Evolutionary conservation across 805 yeast species (phyloP).

Genomic region (Dipodascus geniculatus): DNA sequence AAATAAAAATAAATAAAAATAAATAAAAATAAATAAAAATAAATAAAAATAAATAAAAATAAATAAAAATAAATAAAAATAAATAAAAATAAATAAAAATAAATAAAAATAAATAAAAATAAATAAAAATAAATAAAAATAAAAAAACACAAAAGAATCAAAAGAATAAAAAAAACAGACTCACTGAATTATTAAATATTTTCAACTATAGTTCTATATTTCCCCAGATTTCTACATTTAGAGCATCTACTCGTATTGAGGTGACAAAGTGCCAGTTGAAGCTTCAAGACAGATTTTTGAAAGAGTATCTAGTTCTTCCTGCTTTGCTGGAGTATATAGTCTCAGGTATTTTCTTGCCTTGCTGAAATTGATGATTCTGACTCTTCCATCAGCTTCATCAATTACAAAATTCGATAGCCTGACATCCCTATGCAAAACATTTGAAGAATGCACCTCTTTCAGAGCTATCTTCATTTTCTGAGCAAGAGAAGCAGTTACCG

Average conservation of each 20-base stretch:
- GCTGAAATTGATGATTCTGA: conserved; percentile 14
- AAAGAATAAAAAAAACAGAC: too few relatives aligned
- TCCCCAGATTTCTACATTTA: too few relatives aligned
- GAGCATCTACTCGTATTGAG: background rate
- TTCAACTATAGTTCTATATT: too few relatives aligned
- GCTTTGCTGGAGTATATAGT: conserved; percentile 13
- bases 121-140: too few relatives aligned
- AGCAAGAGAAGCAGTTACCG: background rate
- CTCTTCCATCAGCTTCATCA: conserved; percentile 7
- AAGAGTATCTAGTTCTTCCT: conserved; percentile 11
- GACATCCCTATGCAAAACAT: conserved; percentile 14
- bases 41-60: too few relatives aligned
- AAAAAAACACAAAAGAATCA: too few relatives aligned
- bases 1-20: too few relatives aligned
- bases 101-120: too few relatives aligned
- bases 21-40: too few relatives aligned
- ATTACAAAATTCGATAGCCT: conserved; percentile 13
- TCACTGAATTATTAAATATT: background rate
- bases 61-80: too few relatives aligned
- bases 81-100: too few relatives aligned
- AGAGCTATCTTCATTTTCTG: conserved; percentile 11
- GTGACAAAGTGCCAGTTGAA: background rate
- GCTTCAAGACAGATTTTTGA: conserved; percentile 1
- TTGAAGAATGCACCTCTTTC: conserved; percentile 10
- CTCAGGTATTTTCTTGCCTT: conserved; percentile 13